Evolutionary conservation across 192 early-diverging fungal genomes (phyloP), one percentile per base, ranked within the genome.

Genomic region (Chytriomyces sp.): DNA sequence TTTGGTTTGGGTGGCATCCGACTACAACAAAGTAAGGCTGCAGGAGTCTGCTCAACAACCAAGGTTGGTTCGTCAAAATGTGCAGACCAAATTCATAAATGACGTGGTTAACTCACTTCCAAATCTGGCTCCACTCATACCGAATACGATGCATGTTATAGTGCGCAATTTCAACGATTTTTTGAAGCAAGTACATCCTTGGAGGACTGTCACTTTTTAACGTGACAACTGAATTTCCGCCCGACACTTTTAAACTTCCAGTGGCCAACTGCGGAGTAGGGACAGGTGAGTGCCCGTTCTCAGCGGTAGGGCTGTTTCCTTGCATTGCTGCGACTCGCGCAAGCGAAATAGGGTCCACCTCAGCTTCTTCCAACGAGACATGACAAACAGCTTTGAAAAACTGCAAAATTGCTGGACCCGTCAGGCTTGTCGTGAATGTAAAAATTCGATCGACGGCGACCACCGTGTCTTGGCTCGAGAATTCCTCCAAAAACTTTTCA

Each of bases 61-160:
- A 45, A 16, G 50, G 77, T 94, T 91, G 70, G 93, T 83, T 64
- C 92, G 85, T 70, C 61, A 13, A 48, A 74, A n/a, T 3, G 20
- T 57, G 5, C 53, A 57, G 53, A 57, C 53, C 20, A 20, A 4
- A 1, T 35, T 75, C 24, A 48, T 67, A 18, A 76, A 76, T 47
- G 35, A 43, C 24, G 5, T 72, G 45, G 23, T 47, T 35, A 35
- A 50, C 63, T 67, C 35, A 78, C 67, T 81, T 70, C 95, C 96
- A 98, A 59, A 97, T 90, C 79, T 96, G 92, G 35, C 92, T 92
- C 95, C 96, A 98, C 82, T 96, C 94, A 78, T 94, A 91, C 65
- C 96, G 89, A 79, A 98, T 98, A 72, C 96, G 93, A 49, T 86
- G 87, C 95, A 98, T 96, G 81, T 98, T 98, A 86, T 98, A 98